Evolutionary conservation across 2,329 filamentous ascomycete species (phyloP).

Genomic region (Didymella lethalis): DNA sequence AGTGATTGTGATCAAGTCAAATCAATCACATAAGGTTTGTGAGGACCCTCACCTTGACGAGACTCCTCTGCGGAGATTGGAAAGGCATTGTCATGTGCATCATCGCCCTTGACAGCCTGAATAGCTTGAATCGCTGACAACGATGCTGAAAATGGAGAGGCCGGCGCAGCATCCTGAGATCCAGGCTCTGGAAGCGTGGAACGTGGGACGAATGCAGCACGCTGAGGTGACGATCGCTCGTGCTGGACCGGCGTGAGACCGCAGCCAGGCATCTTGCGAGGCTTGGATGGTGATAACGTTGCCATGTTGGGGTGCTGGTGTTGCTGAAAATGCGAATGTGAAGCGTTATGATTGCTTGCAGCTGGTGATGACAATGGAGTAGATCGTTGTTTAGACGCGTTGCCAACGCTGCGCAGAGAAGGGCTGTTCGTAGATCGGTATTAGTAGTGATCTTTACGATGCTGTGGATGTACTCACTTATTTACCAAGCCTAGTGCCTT

Average conservation of each 20-base stretch:
- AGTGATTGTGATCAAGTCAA: background rate
- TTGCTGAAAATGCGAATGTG: constrained; percentile 28
- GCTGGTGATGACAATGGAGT: constrained; percentile 10
- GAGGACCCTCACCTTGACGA: background rate
- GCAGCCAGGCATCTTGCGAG: constrained; percentile 17
- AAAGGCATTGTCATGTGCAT: background rate
- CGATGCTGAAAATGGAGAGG: constrained; percentile 14
- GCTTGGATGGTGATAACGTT: constrained; percentile 29
- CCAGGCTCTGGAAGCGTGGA: constrained; percentile 26
- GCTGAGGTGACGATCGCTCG: constrained; percentile 7
- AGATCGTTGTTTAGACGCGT: background rate
- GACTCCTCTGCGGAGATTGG: background rate
- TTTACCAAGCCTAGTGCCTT: constrained; percentile 30
- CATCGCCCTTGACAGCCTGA: constrained; percentile 34
- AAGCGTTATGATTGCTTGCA: constrained; percentile 23
- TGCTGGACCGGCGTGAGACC: constrained; percentile 5
- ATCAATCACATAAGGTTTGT: background rate
- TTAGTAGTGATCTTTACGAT: too few relatives aligned
- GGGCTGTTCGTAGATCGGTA: constrained; percentile 25
- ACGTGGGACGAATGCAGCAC: constrained; percentile 32
- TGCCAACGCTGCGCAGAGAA: constrained; percentile 22
- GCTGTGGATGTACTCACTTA: constrained; percentile 23
- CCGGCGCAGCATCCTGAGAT: background rate
- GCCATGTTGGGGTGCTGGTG: constrained; percentile 38
- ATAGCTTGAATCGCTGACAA: constrained; percentile 26